Evolutionary conservation across 108 stramenopile genomes (phyloP).

Genomic region (Nitzschia sp.): DNA sequence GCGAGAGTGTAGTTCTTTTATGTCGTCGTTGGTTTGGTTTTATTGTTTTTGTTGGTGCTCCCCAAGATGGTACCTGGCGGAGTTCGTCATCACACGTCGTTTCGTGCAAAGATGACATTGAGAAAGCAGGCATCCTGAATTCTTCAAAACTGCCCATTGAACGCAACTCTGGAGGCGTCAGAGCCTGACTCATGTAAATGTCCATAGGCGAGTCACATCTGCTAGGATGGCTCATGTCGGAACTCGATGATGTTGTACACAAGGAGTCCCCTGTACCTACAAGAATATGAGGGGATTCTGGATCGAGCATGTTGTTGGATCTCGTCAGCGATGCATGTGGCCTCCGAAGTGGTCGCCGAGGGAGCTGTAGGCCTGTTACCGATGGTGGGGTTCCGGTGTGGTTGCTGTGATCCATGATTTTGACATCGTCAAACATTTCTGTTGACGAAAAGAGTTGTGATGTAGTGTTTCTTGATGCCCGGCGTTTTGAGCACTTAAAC

Average conservation of each 20-base stretch:
- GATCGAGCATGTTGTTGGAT: too few relatives aligned
- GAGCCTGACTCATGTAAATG: background rate
- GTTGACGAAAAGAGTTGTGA: background rate
- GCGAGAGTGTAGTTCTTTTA: background rate
- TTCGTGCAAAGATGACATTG: background rate
- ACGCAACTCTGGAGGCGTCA: background rate
- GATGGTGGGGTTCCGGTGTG: background rate
- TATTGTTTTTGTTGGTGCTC: background rate
- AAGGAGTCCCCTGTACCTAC: background rate
- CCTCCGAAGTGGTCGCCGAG: background rate
- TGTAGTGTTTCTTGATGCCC: too few relatives aligned
- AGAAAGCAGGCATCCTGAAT: conserved; percentile 6
- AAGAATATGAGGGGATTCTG: background rate
- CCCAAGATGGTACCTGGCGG: background rate
- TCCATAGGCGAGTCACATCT: background rate
- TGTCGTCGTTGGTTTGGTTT: background rate
- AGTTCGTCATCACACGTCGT: background rate
- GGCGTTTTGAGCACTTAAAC: too few relatives aligned
- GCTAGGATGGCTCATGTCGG: background rate
- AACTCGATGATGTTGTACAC: background rate
- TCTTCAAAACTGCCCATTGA: conserved; percentile 2
- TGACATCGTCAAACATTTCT: background rate
- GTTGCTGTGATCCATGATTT: background rate
- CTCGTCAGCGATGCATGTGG: too few relatives aligned
- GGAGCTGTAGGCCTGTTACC: background rate